Percentiles rank a stretch among this genome's conserved stretches.
Evolutionary conservation across 108 stramenopile species (phyloP).

Genomic region (Phaeodactylum tricornutum): DNA sequence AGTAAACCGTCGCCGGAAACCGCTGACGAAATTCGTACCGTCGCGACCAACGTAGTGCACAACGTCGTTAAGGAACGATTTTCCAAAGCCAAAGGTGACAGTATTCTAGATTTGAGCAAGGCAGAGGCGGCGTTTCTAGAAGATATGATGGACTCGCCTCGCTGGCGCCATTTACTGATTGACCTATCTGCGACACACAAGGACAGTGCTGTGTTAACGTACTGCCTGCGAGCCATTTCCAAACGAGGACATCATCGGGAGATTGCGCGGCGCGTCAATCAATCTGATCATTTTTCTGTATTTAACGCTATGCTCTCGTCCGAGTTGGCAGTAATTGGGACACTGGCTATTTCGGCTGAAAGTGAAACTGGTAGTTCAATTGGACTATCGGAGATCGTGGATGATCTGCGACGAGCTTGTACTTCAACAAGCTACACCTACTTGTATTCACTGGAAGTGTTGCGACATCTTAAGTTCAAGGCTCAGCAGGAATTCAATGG

Average conservation of each 20-base stretch:
- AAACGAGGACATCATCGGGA: constrained; percentile 78
- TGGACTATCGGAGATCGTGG: constrained; percentile 37
- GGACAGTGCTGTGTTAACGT: constrained; percentile 68
- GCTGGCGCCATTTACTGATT: constrained; percentile 76
- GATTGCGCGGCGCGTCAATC: constrained; percentile 74
- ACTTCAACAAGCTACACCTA: constrained; percentile 79
- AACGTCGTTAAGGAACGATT: constrained; percentile 66
- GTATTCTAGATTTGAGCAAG: constrained; percentile 58
- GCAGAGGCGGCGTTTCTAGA: constrained; percentile 61
- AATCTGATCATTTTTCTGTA: constrained; percentile 79
- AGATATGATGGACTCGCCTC: constrained; percentile 71
- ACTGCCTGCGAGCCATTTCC: constrained; percentile 65
- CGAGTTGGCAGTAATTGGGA: constrained; percentile 53
- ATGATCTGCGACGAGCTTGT: constrained; percentile 61
- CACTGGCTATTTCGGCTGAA: constrained; percentile 40
- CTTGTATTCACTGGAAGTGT: constrained; percentile 53
- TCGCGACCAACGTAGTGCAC: constrained; percentile 51
- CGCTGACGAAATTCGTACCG: constrained; percentile 44
- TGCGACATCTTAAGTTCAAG: constrained; percentile 17
- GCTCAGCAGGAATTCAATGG: constrained; percentile 10
- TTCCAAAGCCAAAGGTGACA: constrained; percentile 55
- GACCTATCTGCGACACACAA: constrained; percentile 71
- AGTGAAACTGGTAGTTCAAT: constrained; percentile 29
- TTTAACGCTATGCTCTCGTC: constrained; percentile 69
- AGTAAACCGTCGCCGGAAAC: constrained; percentile 4